phyloP scores from a whole-genome alignment of 225 moss, liverwort and hornwort species.

The Thuidium tamariscinum region DNA sequence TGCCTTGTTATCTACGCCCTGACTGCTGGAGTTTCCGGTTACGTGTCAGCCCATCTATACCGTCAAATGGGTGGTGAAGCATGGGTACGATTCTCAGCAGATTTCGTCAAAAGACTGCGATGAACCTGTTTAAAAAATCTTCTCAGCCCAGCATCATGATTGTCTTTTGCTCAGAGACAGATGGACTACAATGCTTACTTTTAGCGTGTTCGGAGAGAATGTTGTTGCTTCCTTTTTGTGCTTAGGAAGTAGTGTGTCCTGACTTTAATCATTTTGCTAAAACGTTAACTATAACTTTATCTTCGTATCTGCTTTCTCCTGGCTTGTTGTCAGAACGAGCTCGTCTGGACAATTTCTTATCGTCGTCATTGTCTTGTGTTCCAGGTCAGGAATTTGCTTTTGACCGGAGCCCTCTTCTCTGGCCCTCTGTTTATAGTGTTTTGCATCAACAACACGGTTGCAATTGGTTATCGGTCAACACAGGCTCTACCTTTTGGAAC shows the following conservation, averaged over 20 bases:
- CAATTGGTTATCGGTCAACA: slow-evolving; percentile 88
- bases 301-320: neutral
- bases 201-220: neutral
- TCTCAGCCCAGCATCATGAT: neutral
- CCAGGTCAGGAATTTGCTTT: slow-evolving; percentile 83
- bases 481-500: slow-evolving; percentile 94
- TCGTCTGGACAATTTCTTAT: neutral
- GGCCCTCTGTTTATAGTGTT: slow-evolving; percentile 91
- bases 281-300: neutral
- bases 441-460: slow-evolving; percentile 97
- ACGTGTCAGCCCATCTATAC: slow-evolving; percentile 87
- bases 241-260: neutral
- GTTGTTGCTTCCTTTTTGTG: neutral
- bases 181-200: neutral
- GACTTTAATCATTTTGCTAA: neutral
- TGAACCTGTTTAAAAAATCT: neutral
- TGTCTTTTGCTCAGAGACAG: neutral
- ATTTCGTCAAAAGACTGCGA: neutral
- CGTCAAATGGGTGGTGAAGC: slow-evolving; percentile 91
- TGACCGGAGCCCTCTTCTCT: slow-evolving; percentile 83
- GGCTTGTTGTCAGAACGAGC: neutral
- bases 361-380: neutral
- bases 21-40: slow-evolving; percentile 93
- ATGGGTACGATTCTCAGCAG: slow-evolving; percentile 42
- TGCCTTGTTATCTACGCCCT: slow-evolving; percentile 98